These are phyloP conservation scores for Ceratocystis diversiconidia DNA, from an alignment of 2,329 filamentous ascomycete genomes.

Conservation along the genomic window DNA sequence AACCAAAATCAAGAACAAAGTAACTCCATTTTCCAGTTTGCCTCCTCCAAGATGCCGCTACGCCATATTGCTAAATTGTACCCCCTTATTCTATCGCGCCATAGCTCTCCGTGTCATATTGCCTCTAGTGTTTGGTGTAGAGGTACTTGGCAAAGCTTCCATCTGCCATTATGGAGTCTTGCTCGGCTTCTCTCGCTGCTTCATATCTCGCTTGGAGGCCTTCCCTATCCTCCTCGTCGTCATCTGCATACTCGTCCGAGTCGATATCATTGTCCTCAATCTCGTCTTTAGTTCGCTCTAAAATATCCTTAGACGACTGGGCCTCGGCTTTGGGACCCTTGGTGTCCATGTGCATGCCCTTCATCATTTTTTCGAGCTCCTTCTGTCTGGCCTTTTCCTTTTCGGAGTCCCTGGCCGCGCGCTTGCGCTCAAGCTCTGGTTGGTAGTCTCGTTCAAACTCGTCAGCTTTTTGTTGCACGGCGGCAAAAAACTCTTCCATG, in stretches of 20 bases:
- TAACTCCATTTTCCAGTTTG: not conserved
- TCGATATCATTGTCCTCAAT: conserved; percentile 44
- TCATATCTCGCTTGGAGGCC: conserved; percentile 64
- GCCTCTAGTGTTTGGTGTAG: conserved; percentile 29
- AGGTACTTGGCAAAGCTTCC: conserved; percentile 51
- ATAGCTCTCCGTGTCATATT: not conserved
- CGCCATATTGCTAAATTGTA: not conserved
- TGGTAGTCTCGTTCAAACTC: conserved; percentile 88
- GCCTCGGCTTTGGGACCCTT: conserved; percentile 16
- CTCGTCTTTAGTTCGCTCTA: conserved; percentile 33
- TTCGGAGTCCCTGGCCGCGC: conserved; percentile 58
- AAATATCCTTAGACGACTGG: conserved; percentile 24
- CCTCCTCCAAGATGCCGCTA: not conserved
- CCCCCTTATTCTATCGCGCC: not conserved
- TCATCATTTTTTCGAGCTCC: conserved; percentile 87
- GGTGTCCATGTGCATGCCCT: conserved; percentile 55
- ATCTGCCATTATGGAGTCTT: conserved; percentile 36
- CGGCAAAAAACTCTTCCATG: conserved; percentile 83
- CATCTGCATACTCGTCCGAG: conserved; percentile 43
- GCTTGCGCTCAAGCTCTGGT: conserved; percentile 72
- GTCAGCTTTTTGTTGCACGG: conserved; percentile 69
- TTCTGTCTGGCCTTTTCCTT: conserved; percentile 59
- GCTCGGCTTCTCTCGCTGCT: conserved; percentile 51
- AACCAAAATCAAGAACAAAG: not conserved
- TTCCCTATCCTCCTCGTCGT: conserved; percentile 46